A percentile compares a stretch with the other conserved stretches of the same genome.
Conservation (phyloP, 2,329 filamentous ascomycete genomes). For the Gnomoniopsis smithogilvyi region DNA sequence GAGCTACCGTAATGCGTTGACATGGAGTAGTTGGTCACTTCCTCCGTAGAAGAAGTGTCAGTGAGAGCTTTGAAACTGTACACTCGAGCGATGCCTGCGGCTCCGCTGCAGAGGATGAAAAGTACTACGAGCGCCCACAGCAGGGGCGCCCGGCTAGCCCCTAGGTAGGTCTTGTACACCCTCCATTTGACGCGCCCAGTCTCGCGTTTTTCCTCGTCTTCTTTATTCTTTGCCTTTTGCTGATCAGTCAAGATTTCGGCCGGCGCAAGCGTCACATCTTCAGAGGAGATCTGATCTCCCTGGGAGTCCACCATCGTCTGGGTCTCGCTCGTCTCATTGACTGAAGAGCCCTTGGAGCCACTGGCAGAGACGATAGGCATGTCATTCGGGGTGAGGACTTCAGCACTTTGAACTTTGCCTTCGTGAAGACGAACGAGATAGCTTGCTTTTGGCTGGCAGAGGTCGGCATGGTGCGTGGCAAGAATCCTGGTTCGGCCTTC, state of each 20-base stretch:
- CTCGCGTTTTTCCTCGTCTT: conserved; percentile 28
- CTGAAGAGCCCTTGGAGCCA: conserved; percentile 9
- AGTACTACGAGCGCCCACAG: conserved; percentile 26
- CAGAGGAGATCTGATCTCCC: conserved; percentile 14
- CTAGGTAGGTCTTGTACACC: conserved; percentile 32
- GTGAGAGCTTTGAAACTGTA: conserved; percentile 34
- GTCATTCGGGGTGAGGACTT: conserved; percentile 17
- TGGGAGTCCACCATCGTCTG: conserved; percentile 12
- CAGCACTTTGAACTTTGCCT: conserved; percentile 24
- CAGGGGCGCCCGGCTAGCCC: conserved; percentile 26
- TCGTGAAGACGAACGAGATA: conserved; percentile 28
- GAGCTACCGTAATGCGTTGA: conserved; percentile 9
- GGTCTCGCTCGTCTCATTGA: conserved; percentile 17
- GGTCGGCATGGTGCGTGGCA: conserved; percentile 50
- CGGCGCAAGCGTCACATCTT: conserved; percentile 8
- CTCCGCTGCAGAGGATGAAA: conserved; percentile 21
- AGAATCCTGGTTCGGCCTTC: conserved; percentile 58
- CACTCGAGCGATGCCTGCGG: conserved; percentile 25
- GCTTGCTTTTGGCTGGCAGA: conserved; percentile 28
- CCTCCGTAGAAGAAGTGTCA: conserved; percentile 22
- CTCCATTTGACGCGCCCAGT: conserved; percentile 31
- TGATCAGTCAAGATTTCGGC: conserved; percentile 9
- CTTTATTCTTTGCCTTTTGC: conserved; percentile 18
- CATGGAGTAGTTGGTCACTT: conserved; percentile 11
- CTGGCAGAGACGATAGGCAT: not conserved